Evolutionary conservation across 768 basidiomycete genomes (phyloP).

Genomic region (Rhizopogon vesiculosus): DNA sequence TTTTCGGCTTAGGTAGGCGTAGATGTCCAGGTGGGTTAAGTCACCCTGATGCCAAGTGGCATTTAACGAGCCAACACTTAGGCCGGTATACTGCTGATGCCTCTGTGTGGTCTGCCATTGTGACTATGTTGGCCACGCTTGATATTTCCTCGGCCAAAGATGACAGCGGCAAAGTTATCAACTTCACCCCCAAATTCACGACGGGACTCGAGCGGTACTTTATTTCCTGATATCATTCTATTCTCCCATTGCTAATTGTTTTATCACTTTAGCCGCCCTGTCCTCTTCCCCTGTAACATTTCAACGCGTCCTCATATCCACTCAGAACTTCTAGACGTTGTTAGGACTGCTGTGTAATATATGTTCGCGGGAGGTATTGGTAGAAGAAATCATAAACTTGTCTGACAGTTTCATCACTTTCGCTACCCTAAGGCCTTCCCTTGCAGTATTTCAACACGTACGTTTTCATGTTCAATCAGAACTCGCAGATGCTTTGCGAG

Average conservation of each 20-base stretch:
- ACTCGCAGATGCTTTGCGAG: no score
- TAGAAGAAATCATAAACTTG: no score
- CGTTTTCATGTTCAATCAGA: no score
- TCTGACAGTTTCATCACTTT: no score
- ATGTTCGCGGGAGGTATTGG: no score
- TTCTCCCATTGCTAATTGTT: not conserved
- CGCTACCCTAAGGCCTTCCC: no score
- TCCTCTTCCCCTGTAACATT: not conserved
- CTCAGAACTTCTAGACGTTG: not conserved
- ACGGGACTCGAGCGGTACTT: not conserved
- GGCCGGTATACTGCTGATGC: constrained; percentile 16
- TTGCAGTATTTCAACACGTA: no score
- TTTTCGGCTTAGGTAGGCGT: constrained; percentile 4
- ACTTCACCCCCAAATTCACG: not conserved
- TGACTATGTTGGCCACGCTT: constrained; percentile 11
- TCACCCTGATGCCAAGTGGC: no score
- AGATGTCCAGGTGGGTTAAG: not conserved
- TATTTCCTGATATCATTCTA: not conserved
- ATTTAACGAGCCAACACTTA: not conserved
- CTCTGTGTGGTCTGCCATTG: constrained; percentile 15
- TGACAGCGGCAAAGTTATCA: not conserved
- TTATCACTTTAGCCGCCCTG: not conserved
- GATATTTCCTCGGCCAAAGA: not conserved
- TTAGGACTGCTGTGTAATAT: no score
- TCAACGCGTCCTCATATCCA: not conserved